Evolutionary conservation across 2,329 filamentous ascomycete genomes (phyloP).

Genomic region (Calonectria pauciramosa): DNA sequence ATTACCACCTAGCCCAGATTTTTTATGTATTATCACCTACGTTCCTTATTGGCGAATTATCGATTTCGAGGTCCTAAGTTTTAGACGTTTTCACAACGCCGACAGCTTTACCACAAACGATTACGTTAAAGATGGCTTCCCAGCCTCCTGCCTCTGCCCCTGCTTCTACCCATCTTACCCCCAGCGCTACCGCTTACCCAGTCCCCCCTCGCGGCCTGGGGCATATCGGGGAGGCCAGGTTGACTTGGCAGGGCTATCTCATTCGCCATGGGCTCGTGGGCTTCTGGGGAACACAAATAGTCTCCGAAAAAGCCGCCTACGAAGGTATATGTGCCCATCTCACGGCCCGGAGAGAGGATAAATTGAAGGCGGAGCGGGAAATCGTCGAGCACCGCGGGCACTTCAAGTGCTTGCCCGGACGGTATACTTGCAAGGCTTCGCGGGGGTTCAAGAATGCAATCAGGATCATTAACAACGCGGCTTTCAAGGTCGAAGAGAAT

Average conservation of each 20-base stretch:
- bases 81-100: not conserved
- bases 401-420: not conserved
- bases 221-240: not conserved
- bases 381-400: slow-evolving; percentile 4
- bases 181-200: not conserved
- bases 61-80: not conserved
- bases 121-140: not conserved
- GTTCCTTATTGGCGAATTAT: not conserved
- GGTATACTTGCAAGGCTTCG: not conserved
- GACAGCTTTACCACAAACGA: not conserved
- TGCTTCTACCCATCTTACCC: not conserved
- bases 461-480: not conserved
- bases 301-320: not conserved
- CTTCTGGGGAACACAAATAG: not conserved
- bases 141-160: not conserved
- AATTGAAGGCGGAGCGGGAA: not conserved
- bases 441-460: not conserved
- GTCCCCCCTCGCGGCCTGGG: not conserved
- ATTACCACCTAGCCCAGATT: not conserved
- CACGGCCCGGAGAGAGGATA: not conserved
- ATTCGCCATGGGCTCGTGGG: not conserved
- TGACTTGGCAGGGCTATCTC: not conserved
- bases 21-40: not conserved
- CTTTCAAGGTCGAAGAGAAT: slow-evolving; percentile 4
- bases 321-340: not conserved